A percentile compares a stretch with the other conserved stretches of the same genome.
phyloP scores from a whole-genome alignment of 2,329 filamentous ascomycete genomes.

The Fusarium hainanense region DNA sequence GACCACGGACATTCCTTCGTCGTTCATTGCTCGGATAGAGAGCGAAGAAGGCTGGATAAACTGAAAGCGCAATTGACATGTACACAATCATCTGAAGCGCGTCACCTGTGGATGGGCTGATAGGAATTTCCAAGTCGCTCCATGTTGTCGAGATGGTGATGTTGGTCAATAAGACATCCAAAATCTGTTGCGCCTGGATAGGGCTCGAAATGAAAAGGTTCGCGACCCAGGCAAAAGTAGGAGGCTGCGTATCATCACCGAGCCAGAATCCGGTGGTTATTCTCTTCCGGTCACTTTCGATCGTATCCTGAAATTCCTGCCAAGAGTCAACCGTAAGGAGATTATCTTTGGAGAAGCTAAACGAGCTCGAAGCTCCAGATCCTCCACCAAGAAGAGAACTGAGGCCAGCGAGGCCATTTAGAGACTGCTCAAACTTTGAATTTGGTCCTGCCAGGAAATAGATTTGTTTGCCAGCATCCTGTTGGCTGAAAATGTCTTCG shows the following conservation, averaged over 20 bases:
- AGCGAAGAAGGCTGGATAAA: constrained; percentile 87
- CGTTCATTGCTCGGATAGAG: constrained; percentile 90
- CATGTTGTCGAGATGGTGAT: constrained; percentile 78
- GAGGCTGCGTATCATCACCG: constrained; percentile 66
- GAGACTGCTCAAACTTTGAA: constrained; percentile 52
- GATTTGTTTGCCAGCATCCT: constrained; percentile 40
- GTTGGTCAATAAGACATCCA: constrained; percentile 74
- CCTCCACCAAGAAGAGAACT: not conserved
- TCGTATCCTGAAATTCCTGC: constrained; percentile 73
- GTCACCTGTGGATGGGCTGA: constrained; percentile 74
- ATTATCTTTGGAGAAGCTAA: not conserved
- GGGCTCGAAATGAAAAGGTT: constrained; percentile 68
- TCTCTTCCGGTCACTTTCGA: constrained; percentile 71
- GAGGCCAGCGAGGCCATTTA: constrained; percentile 36
- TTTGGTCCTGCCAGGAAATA: constrained; percentile 50
- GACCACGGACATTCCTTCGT: constrained; percentile 78
- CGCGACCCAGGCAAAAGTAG: constrained; percentile 78
- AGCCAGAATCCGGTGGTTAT: constrained; percentile 84
- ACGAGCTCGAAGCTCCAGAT: not conserved
- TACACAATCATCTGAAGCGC: constrained; percentile 84
- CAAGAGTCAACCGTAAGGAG: constrained; percentile 69
- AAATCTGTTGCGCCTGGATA: constrained; percentile 72
- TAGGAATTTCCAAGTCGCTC: constrained; percentile 80
- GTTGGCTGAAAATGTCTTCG: constrained; percentile 54
- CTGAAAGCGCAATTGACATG: constrained; percentile 80